phyloP scores from a whole-genome alignment of 164 flowering plant genomes.

The Tetracentron sinense region DNA sequence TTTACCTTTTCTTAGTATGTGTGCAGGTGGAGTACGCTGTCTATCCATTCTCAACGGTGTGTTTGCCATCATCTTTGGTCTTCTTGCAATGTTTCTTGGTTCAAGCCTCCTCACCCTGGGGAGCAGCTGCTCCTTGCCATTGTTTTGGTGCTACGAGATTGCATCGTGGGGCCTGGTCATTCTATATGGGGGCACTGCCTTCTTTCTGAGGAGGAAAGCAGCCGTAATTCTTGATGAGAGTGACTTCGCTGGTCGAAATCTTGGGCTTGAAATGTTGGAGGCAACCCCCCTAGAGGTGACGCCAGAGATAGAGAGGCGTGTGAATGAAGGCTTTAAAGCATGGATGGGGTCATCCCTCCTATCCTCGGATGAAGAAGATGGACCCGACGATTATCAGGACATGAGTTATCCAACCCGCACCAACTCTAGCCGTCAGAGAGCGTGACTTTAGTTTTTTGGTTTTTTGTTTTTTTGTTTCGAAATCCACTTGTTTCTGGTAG shows the following conservation, averaged over 20 bases:
- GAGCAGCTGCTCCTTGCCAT: conserved; percentile 73
- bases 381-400: conserved; percentile 48
- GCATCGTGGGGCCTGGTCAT: conserved; percentile 75
- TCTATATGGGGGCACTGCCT: conserved; percentile 71
- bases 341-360: conserved; percentile 95
- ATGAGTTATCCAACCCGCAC: conserved; percentile 27
- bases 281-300: conserved; percentile 48
- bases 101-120: too few species aligned
- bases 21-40: conserved; percentile 89
- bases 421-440: conserved; percentile 39
- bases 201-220: conserved; percentile 75
- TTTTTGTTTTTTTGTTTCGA: neutral
- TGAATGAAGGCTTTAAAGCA: conserved; percentile 78
- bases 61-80: conserved; percentile 72
- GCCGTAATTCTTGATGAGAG: conserved; percentile 71
- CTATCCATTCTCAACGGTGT: conserved; percentile 67
- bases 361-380: conserved; percentile 94
- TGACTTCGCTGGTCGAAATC: conserved; percentile 45
- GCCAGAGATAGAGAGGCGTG: conserved; percentile 84
- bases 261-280: conserved; percentile 89
- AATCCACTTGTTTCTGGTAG: too few species aligned
- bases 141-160: conserved; percentile 95
- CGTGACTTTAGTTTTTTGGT: conserved; percentile 13
- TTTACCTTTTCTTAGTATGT: neutral
- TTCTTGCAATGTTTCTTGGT: conserved; percentile 82